Conservation (phyloP, 1,284 basidiomycete genomes). For the Rhodotorula glutinis region DNA sequence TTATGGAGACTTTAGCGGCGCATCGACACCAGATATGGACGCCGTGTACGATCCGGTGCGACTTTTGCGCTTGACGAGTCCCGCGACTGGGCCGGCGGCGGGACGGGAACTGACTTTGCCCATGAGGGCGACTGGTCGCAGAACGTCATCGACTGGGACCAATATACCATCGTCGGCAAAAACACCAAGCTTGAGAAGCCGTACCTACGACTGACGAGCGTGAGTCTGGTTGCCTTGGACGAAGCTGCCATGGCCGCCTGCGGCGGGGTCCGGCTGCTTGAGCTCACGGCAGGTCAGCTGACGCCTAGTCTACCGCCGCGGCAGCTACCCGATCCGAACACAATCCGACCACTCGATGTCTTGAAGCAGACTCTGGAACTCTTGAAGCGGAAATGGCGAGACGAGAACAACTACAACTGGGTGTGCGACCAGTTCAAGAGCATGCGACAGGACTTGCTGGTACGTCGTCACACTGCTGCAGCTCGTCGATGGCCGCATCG, state of each 20-base stretch:
- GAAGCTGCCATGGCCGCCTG: too few species aligned
- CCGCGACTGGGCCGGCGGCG: neutral
- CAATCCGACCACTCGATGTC: slow-evolving; percentile 83
- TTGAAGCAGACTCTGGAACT: slow-evolving; percentile 80
- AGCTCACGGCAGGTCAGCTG: too few species aligned
- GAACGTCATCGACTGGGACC: slow-evolving; percentile 98
- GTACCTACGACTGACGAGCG: slow-evolving; percentile 90
- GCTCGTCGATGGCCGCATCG: slow-evolving; percentile 26
- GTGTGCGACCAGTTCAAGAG: slow-evolving; percentile 99
- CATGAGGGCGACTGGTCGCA: too few species aligned
- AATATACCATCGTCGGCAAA: slow-evolving; percentile 89
- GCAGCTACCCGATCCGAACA: slow-evolving; percentile 89
- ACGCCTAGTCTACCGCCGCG: neutral
- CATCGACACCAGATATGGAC: slow-evolving; percentile 38
- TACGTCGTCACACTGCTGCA: slow-evolving; percentile 52
- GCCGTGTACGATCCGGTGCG: slow-evolving; percentile 53
- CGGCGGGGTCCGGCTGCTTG: accelerated
- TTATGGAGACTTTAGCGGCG: slow-evolving; percentile 21
- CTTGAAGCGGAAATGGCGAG: slow-evolving; percentile 84
- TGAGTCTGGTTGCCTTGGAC: slow-evolving; percentile 50
- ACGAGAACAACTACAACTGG: slow-evolving; percentile 81
- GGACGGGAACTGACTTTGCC: neutral
- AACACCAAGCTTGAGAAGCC: slow-evolving; percentile 87
- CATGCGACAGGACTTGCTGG: slow-evolving; percentile 93
- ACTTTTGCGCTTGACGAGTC: neutral